Conservation (phyloP, 495 filamentous ascomycete genomes). For the Amphirosellinia nigrospora region DNA sequence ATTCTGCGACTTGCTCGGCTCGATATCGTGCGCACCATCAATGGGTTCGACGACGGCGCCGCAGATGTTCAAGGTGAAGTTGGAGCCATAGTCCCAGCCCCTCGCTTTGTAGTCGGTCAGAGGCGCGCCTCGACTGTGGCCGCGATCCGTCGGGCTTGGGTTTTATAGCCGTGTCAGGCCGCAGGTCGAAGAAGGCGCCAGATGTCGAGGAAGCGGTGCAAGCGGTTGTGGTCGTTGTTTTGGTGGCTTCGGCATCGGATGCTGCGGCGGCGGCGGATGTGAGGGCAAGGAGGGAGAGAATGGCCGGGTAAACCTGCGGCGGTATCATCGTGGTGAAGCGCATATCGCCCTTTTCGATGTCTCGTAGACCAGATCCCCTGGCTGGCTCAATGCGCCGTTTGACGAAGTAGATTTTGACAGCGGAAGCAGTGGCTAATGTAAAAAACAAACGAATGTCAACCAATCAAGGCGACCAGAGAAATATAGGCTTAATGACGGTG, state of each 20-base stretch:
- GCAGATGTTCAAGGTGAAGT: conserved; percentile 97
- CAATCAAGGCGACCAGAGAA: conserved; percentile 20
- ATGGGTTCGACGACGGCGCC: conserved; percentile 79
- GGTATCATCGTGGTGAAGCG: conserved; percentile 30
- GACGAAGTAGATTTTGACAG: neutral
- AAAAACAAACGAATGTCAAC: conserved; percentile 3
- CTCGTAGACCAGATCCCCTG: neutral
- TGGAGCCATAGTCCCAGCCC: conserved; percentile 84
- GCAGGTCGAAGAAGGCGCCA: conserved; percentile 90
- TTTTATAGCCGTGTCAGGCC: conserved; percentile 70
- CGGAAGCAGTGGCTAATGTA: neutral
- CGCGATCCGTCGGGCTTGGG: conserved; percentile 51
- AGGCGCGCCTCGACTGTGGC: conserved; percentile 54
- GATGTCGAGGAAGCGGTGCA: conserved; percentile 83
- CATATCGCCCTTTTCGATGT: conserved; percentile 25
- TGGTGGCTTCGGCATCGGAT: conserved; percentile 39
- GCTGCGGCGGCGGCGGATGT: conserved; percentile 25
- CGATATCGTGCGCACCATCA: conserved; percentile 72
- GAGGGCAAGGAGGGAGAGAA: conserved; percentile 34
- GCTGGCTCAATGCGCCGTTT: conserved; percentile 16
- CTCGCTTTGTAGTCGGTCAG: conserved; percentile 79
- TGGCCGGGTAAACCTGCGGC: conserved; percentile 21
- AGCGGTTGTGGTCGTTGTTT: conserved; percentile 58
- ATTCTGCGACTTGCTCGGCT: conserved; percentile 71
- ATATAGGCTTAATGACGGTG: neutral